A percentile compares a stretch with the other conserved stretches of the same genome.
phyloP scores from a whole-genome alignment of 2,329 filamentous ascomycete species.

The Xenoacremonium recifei region DNA sequence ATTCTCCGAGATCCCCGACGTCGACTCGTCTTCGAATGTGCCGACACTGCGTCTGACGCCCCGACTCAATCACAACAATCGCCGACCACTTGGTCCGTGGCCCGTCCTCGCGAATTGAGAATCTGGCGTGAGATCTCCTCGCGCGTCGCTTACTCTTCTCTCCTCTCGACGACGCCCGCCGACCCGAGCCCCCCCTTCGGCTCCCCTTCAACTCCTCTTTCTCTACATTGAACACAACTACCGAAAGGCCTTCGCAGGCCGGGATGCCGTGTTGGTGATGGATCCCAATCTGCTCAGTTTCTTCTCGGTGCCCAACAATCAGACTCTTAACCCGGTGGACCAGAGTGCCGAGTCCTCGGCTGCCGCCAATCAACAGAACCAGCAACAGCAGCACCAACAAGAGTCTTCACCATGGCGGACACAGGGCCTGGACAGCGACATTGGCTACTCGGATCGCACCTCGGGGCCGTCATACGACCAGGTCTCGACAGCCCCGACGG shows the following conservation, averaged over 20 bases:
- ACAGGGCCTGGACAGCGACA: constrained; percentile 14
- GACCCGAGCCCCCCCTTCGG: constrained; percentile 10
- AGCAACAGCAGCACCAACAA: constrained; percentile 13
- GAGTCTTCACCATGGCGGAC: constrained; percentile 21
- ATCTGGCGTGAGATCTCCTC: constrained; percentile 10
- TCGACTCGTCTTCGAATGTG: constrained; percentile 10
- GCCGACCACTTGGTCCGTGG: constrained; percentile 1
- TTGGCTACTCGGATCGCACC: constrained; percentile 20
- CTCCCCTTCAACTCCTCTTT: neutral
- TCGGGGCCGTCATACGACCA: constrained; percentile 28
- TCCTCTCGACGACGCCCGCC: neutral
- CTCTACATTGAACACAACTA: constrained; percentile 12
- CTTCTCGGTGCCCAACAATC: constrained; percentile 28
- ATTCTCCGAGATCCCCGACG: constrained; percentile 12
- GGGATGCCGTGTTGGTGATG: constrained; percentile 31
- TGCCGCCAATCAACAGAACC: constrained; percentile 11
- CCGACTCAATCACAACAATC: constrained; percentile 7
- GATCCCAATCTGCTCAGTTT: constrained; percentile 29
- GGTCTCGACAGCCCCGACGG: constrained; percentile 28
- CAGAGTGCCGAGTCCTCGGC: constrained; percentile 23
- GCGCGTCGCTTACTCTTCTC: constrained; percentile 18
- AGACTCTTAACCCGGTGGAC: constrained; percentile 27
- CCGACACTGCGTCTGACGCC: constrained; percentile 5
- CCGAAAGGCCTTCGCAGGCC: constrained; percentile 22
- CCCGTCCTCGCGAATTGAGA: constrained; percentile 16